Evolutionary conservation across 148 eudicot genomes (phyloP), one percentile per base, ranked within the genome.

Genomic region (Euryodendron excelsum): DNA sequence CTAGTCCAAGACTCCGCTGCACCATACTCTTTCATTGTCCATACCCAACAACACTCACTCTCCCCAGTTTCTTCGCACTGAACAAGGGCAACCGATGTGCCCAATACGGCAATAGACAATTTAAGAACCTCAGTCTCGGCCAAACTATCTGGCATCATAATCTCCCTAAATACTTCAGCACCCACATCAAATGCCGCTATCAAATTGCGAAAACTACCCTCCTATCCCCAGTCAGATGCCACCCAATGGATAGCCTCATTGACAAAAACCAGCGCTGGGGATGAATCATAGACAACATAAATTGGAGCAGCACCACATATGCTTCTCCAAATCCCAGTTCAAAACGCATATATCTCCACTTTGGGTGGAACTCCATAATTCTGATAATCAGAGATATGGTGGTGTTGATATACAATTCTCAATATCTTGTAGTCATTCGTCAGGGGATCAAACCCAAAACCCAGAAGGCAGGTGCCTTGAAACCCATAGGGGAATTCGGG

Each of bases 11-110:
- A 80, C 20, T 77, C 60, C 47, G 63, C 74, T 48, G 33, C 45
- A 27, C 81, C 79, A 78, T 86, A 82, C 50, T 80, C 82, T 39
- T 71, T 72, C 88, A 82, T 83, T 53, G 71, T 69, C 88, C 86
- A 86, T 62, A 83, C 55, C 76, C 81, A 59, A 65, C 83, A 64
- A 18, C 21, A n/a, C 1, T 56, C 27, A 56, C 82, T 74, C 44
- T 9, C 30, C 78, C 80, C 58, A 55, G 36, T 81, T 21, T 81
- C 66, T 68, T 85, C 76, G 60, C 59, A 66, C 44, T 74, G 73
- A 2, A 58, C 15, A 33, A 71, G 48, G 3, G 45, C 69, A 20
- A 67, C 60, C 0, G 56, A 28, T 45, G 50, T 58, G 21, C 21
- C 82, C 80, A 80, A 31, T 12, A 34, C 50, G 21, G 69, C 44